These are phyloP conservation scores for Magnusiomyces suaveolens DNA, from an alignment of 1,139 yeast species.

Conservation along the genomic window DNA sequence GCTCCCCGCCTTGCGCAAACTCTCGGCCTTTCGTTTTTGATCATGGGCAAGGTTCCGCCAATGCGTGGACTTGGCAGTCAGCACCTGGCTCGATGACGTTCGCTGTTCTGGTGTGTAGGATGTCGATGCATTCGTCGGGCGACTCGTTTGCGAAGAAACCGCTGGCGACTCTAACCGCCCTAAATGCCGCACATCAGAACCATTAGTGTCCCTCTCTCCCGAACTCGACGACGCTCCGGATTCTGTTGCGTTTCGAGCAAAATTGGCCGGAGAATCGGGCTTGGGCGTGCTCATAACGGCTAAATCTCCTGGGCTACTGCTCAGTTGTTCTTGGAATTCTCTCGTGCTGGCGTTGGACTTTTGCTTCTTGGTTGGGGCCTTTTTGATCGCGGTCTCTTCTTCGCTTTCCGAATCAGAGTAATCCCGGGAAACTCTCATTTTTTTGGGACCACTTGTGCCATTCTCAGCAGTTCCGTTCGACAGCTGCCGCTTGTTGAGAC, in stretches of 20 bases:
- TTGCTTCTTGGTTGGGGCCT: background rate
- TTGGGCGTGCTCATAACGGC: background rate
- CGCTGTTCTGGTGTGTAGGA: slow-evolving; percentile 18
- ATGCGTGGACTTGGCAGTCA: slow-evolving; percentile 21
- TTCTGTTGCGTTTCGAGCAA: background rate
- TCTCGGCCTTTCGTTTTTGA: slow-evolving; percentile 32
- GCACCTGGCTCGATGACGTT: slow-evolving; percentile 21
- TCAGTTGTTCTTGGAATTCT: background rate
- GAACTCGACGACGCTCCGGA: background rate
- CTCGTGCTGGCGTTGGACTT: background rate
- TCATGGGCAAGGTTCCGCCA: slow-evolving; percentile 31
- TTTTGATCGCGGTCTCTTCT: background rate
- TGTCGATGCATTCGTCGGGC: background rate
- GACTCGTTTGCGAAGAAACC: background rate
- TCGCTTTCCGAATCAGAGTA: slow-evolving; percentile 3
- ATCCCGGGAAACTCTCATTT: background rate
- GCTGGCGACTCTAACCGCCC: background rate
- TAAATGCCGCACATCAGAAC: background rate
- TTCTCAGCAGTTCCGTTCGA: background rate
- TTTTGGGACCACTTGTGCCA: background rate
- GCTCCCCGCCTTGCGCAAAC: slow-evolving; percentile 9
- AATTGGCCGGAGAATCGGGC: background rate
- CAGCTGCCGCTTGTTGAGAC: background rate
- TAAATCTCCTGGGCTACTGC: background rate
- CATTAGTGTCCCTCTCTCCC: background rate